phyloP scores from a whole-genome alignment of 176 grass and related monocot species.

The Panicum miliaceum region DNA sequence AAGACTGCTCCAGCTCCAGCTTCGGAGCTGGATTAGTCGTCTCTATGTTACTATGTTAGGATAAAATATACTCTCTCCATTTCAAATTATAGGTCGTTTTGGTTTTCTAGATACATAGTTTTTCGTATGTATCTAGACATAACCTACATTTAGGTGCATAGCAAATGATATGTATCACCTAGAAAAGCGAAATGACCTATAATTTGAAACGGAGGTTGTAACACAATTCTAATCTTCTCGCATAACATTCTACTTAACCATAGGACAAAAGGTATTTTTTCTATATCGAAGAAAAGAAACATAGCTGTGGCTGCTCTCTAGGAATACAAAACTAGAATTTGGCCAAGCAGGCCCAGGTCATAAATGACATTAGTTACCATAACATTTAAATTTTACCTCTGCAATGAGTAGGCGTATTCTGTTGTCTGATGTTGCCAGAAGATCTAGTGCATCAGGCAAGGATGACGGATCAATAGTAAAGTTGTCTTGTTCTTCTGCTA shows the following conservation, averaged over 20 bases:
- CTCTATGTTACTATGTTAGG: not conserved
- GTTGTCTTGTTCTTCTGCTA: constrained; percentile 64
- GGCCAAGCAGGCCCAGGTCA: not conserved
- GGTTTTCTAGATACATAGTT: too few species aligned
- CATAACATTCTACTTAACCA: not conserved
- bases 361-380: constrained; percentile 18
- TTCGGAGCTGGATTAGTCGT: not conserved
- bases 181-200: too few species aligned
- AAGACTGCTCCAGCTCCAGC: not conserved
- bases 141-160: too few species aligned
- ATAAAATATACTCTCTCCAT: not conserved
- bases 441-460: constrained; percentile 70
- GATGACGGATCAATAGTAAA: constrained; percentile 69
- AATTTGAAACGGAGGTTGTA: too few species aligned
- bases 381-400: constrained; percentile 61
- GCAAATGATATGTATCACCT: too few species aligned
- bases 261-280: not conserved
- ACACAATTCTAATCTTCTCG: not conserved
- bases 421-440: constrained; percentile 81
- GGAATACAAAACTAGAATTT: constrained; percentile 27
- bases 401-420: constrained; percentile 82
- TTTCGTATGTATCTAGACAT: too few species aligned
- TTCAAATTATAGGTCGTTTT: too few species aligned
- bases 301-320: not conserved
- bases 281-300: not conserved